These are phyloP conservation scores for Globisporangium orthogonon DNA, from an alignment of 352 stramenopile species.

Conservation along the genomic window DNA sequence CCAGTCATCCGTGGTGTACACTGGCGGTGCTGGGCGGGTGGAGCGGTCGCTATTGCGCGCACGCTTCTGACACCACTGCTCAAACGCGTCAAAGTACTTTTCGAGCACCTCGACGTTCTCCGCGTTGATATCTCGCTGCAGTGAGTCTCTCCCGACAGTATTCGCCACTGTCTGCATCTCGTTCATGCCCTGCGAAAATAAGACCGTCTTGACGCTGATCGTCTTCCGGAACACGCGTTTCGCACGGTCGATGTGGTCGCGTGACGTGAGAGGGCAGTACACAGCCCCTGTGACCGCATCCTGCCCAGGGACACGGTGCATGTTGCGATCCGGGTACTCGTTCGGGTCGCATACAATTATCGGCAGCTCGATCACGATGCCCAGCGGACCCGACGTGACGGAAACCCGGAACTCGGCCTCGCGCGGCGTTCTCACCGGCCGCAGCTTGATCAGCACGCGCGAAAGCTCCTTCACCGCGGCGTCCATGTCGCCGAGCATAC, in stretches of 20 bases:
- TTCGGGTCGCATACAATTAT: conserved; percentile 48
- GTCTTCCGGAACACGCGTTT: conserved; percentile 52
- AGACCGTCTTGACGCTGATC: conserved; percentile 64
- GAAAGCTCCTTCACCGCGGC: conserved; percentile 70
- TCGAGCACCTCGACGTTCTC: conserved; percentile 66
- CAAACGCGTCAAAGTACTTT: conserved; percentile 38
- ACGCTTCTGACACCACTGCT: conserved; percentile 27
- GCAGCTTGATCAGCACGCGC: conserved; percentile 59
- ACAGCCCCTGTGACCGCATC: conserved; percentile 68
- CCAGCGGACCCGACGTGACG: conserved; percentile 48
- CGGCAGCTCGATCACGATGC: conserved; percentile 68
- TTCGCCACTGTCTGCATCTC: conserved; percentile 92
- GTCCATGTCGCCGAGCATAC: conserved; percentile 83
- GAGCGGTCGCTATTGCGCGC: conserved; percentile 4
- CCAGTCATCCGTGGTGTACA: conserved; percentile 26
- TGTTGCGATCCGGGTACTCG: conserved; percentile 37
- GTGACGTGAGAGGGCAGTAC: conserved; percentile 42
- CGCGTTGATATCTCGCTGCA: conserved; percentile 82
- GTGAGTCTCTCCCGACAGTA: conserved; percentile 59
- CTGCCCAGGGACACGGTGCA: conserved; percentile 75
- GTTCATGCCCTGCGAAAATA: conserved; percentile 91
- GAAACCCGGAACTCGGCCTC: conserved; percentile 66
- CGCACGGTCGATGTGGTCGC: conserved; percentile 38
- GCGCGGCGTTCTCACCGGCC: conserved; percentile 53
- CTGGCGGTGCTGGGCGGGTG: background rate